phyloP scores from a whole-genome alignment of 2,329 filamentous ascomycete genomes.

The Hymenoscyphus fraxineus region DNA sequence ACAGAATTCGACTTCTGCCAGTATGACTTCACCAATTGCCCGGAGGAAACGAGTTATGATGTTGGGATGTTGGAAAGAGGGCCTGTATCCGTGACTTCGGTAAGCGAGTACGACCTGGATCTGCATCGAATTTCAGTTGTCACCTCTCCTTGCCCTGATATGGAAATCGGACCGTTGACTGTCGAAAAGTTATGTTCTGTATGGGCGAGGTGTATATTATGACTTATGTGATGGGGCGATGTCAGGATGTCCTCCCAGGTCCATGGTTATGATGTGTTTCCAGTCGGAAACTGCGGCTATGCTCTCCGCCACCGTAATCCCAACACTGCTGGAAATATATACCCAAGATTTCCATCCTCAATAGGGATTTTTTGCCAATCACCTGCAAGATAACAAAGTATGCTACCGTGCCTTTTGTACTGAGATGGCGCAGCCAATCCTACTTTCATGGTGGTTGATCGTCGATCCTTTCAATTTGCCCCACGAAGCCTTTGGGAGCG shows the following conservation, averaged over 20 bases:
- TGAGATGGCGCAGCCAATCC: not conserved
- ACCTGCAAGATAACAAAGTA: not conserved
- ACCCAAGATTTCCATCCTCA: not conserved
- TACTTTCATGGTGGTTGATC: not conserved
- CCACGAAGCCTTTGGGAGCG: not conserved
- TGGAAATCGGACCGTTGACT: not conserved
- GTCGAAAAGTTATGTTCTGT: not conserved
- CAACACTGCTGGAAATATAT: not conserved
- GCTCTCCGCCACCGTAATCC: not conserved
- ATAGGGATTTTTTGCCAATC: not conserved
- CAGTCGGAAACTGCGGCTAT: not conserved
- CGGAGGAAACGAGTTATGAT: not conserved
- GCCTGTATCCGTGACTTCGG: not conserved
- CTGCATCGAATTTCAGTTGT: not conserved
- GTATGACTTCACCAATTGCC: not conserved
- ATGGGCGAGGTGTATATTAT: not conserved
- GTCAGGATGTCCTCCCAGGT: not conserved
- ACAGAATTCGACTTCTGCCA: not conserved
- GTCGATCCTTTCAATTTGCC: not conserved
- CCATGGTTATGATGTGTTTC: not conserved
- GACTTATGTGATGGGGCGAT: not conserved
- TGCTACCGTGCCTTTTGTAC: not conserved
- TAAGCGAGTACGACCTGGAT: not conserved
- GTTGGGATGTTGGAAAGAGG: not conserved
- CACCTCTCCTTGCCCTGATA: not conserved